Conservation (phyloP, 2,329 filamentous ascomycete genomes). For the Monilinia fructigena region DNA sequence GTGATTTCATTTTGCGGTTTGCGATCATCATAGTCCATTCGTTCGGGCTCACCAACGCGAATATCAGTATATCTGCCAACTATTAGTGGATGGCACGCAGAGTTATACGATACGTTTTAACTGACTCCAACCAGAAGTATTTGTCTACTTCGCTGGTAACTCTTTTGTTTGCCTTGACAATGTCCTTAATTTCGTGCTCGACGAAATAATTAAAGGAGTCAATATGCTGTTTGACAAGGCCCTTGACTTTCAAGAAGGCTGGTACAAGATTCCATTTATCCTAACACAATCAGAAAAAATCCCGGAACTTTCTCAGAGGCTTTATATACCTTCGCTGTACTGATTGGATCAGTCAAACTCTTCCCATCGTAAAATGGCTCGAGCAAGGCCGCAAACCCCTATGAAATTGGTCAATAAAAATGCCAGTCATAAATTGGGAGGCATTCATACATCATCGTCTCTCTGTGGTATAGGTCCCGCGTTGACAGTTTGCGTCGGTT, state of each 20-base stretch:
- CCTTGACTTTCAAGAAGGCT: constrained; percentile 96
- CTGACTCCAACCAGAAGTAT: constrained; percentile 80
- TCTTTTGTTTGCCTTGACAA: constrained; percentile 84
- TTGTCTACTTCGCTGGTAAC: constrained; percentile 91
- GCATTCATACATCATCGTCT: constrained; percentile 35
- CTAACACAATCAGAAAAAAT: constrained; percentile 48
- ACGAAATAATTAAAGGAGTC: constrained; percentile 99
- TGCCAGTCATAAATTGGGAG: not conserved
- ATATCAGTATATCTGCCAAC: constrained; percentile 72
- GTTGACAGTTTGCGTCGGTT: constrained; percentile 26
- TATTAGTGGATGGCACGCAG: not conserved
- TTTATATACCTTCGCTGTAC: constrained; percentile 52
- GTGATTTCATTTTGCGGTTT: constrained; percentile 74
- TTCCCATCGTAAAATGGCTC: constrained; percentile 71
- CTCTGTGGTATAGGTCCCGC: constrained; percentile 26
- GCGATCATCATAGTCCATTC: constrained; percentile 70
- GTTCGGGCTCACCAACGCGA: constrained; percentile 77
- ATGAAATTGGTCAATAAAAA: not conserved
- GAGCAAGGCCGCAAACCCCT: constrained; percentile 61
- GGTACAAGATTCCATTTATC: constrained; percentile 98
- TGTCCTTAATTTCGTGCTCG: constrained; percentile 94
- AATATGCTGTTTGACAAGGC: constrained; percentile 80
- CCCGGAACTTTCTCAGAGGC: no score
- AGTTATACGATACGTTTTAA: not conserved
- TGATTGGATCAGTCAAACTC: constrained; percentile 65